Conservation (phyloP, 495 filamentous ascomycete genomes). For the Entonaema liquescens region DNA sequence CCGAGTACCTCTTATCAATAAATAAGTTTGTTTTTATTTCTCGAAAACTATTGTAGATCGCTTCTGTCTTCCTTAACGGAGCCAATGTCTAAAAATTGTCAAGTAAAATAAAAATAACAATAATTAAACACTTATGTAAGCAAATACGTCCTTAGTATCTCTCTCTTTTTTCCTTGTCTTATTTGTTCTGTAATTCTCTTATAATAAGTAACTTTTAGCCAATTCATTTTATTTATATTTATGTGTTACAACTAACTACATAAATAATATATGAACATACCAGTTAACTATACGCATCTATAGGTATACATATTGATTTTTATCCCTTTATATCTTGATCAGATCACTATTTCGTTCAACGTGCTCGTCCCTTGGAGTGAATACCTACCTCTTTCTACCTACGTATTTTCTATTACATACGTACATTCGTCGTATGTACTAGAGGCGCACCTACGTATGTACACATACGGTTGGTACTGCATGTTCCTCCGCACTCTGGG, state of each 20-base stretch:
- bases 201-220: neutral
- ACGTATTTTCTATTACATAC: neutral
- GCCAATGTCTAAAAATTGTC: neutral
- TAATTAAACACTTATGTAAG: slow-evolving; percentile 5
- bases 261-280: neutral
- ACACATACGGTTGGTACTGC: slow-evolving; percentile 4
- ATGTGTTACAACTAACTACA: neutral
- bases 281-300: neutral
- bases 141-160: neutral
- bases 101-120: neutral
- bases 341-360: neutral
- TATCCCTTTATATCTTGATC: neutral
- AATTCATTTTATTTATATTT: neutral
- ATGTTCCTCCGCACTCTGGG: slow-evolving; percentile 11
- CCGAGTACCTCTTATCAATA: slow-evolving; percentile 15
- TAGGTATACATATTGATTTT: neutral
- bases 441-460: neutral
- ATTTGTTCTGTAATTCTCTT: neutral
- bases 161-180: neutral
- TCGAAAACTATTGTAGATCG: slow-evolving; percentile 2
- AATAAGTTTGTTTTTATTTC: neutral
- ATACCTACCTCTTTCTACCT: neutral
- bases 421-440: neutral
- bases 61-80: neutral
- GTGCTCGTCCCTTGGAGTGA: neutral